These are phyloP conservation scores for Leccinum glutinopallens DNA, from an alignment of 1,284 basidiomycete genomes.

Conservation along the genomic window DNA sequence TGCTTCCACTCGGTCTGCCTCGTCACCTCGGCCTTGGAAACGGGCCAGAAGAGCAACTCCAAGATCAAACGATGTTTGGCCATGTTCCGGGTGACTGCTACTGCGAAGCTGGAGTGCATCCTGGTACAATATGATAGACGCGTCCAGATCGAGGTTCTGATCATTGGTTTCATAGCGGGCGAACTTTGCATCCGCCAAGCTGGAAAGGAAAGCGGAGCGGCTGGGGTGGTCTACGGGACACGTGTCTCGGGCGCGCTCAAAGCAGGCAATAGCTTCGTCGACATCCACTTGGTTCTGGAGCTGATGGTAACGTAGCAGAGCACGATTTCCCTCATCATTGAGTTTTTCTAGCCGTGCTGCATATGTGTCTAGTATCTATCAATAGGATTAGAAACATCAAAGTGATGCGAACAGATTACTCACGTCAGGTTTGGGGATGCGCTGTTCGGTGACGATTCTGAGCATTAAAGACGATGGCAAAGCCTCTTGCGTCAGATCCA, in stretches of 20 bases:
- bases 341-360: neutral
- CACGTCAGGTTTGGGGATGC: neutral
- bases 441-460: neutral
- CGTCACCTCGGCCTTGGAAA: neutral
- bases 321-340: neutral
- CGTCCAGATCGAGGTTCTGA: neutral
- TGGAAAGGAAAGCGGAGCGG: neutral
- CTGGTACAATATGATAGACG: neutral
- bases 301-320: neutral
- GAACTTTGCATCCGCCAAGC: neutral
- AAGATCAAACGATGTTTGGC: neutral
- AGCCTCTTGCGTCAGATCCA: neutral
- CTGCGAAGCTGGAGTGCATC: neutral
- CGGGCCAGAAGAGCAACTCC: neutral
- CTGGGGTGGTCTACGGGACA: neutral
- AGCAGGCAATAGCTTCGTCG: neutral
- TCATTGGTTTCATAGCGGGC: neutral
- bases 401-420: neutral
- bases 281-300: neutral
- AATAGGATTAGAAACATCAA: neutral
- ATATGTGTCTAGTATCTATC: neutral
- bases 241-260: neutral
- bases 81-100: neutral
- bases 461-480: neutral
- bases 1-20: neutral